Conservation (phyloP, 345 rosid species). For the Ceriops zippeliana region DNA sequence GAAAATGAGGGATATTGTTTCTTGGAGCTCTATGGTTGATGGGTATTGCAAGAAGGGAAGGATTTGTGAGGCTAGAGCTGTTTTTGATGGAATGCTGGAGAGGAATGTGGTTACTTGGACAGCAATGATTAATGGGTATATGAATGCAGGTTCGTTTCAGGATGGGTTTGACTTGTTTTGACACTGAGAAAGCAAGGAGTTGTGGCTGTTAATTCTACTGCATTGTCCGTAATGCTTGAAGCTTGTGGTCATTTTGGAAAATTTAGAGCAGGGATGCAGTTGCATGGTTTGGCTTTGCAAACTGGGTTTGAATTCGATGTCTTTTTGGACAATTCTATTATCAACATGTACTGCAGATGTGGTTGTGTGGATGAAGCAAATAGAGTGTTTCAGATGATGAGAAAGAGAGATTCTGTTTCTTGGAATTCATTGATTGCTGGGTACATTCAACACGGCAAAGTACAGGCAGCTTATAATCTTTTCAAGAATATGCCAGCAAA, state of each 20-base stretch:
- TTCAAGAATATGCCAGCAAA: slow-evolving; percentile 58
- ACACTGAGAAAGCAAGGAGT: slow-evolving; percentile 56
- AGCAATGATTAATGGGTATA: slow-evolving; percentile 68
- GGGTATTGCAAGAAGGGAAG: slow-evolving; percentile 67
- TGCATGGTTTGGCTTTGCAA: slow-evolving; percentile 50
- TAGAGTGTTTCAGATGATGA: slow-evolving; percentile 41
- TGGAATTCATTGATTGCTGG: slow-evolving; percentile 78
- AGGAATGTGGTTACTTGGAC: slow-evolving; percentile 82
- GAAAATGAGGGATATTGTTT: slow-evolving; percentile 58
- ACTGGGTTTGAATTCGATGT: slow-evolving; percentile 52
- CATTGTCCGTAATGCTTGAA: slow-evolving; percentile 57
- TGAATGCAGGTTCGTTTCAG: slow-evolving; percentile 50
- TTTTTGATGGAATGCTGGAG: slow-evolving; percentile 53
- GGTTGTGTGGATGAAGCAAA: slow-evolving; percentile 43
- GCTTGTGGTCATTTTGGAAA: slow-evolving; percentile 49
- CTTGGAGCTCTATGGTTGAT: slow-evolving; percentile 70
- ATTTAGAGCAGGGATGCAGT: slow-evolving; percentile 49
- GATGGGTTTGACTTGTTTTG: slow-evolving; percentile 59
- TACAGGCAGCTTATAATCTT: slow-evolving; percentile 54
- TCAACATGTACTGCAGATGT: slow-evolving; percentile 64
- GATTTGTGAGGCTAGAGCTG: slow-evolving; percentile 44
- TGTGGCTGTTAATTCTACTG: slow-evolving; percentile 49
- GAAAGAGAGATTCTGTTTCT: slow-evolving; percentile 48
- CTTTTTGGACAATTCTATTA: slow-evolving; percentile 57
- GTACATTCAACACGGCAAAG: slow-evolving; percentile 36